A percentile compares a stretch with the other conserved stretches of the same genome.
Conservation (phyloP, 331 rosid species). For the Phaseolus coccineus region DNA sequence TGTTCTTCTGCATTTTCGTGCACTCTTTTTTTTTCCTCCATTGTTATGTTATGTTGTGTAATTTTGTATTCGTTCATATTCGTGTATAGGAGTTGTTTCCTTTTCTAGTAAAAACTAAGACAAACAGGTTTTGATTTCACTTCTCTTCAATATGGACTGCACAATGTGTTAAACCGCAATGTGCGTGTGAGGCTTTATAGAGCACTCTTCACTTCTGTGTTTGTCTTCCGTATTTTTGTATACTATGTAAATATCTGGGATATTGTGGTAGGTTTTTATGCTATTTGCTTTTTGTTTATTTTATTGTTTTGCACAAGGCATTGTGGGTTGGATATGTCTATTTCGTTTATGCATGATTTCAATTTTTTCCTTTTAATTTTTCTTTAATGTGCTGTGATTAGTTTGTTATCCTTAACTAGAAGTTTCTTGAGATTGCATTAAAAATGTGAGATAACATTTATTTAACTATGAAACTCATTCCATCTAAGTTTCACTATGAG, state of each 20-base stretch:
- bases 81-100: slow-evolving; percentile 35
- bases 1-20: slow-evolving; percentile 43
- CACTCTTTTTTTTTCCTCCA: slow-evolving; percentile 2
- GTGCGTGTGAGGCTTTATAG: slow-evolving; percentile 10
- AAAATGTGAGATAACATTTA: too few species aligned
- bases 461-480: too few species aligned
- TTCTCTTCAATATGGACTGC: slow-evolving; percentile 41
- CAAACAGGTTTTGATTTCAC: slow-evolving; percentile 41
- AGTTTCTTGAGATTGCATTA: too few species aligned
- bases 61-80: slow-evolving; percentile 45
- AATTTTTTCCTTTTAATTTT: neutral
- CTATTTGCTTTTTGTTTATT: slow-evolving; percentile 24
- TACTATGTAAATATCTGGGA: neutral
- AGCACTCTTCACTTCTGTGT: slow-evolving; percentile 25
- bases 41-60: slow-evolving; percentile 32
- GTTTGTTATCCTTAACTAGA: neutral
- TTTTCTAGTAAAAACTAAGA: neutral
- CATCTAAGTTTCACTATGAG: too few species aligned
- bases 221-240: neutral
- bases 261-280: slow-evolving; percentile 2
- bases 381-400: neutral
- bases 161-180: slow-evolving; percentile 53
- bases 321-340: slow-evolving; percentile 13
- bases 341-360: neutral
- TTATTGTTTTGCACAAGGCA: slow-evolving; percentile 44